These are phyloP conservation scores for Didymella pomorum DNA, from an alignment of 2,329 filamentous ascomycete genomes.

Conservation along the genomic window DNA sequence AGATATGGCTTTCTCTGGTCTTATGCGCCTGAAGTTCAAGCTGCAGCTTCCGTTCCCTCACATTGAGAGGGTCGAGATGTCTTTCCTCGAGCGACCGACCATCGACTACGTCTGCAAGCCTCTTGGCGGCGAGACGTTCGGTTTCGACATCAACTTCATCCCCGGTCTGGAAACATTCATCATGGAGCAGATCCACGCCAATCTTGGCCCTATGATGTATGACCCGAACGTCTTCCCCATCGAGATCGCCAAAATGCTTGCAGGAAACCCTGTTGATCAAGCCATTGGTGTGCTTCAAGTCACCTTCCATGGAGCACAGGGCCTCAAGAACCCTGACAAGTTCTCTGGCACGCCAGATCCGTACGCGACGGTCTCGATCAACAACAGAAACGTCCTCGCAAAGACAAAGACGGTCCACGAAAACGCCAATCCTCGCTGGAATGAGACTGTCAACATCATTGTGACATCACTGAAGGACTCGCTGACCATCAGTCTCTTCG, in stretches of 20 bases:
- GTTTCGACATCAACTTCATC: slow-evolving; percentile 99
- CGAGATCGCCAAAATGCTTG: slow-evolving; percentile 97
- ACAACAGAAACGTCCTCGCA: slow-evolving; percentile 80
- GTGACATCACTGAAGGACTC: slow-evolving; percentile 89
- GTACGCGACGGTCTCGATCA: slow-evolving; percentile 85
- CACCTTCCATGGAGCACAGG: slow-evolving; percentile 88
- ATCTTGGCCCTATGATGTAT: slow-evolving; percentile 97
- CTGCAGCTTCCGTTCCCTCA: slow-evolving; percentile 95
- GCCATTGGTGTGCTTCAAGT: slow-evolving; percentile 93
- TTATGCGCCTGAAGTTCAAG: slow-evolving; percentile 98
- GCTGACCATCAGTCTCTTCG: slow-evolving; percentile 83
- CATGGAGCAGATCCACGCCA: slow-evolving; percentile 93
- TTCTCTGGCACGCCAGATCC: slow-evolving; percentile 92
- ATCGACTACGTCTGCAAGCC: slow-evolving; percentile 99
- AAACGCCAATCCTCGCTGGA: slow-evolving; percentile 88
- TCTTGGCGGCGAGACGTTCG: slow-evolving; percentile 90
- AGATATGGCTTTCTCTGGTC: slow-evolving; percentile 93
- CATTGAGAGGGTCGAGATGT: slow-evolving; percentile 93
- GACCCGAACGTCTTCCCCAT: slow-evolving; percentile 97
- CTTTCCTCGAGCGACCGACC: slow-evolving; percentile 85
- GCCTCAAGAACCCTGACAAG: slow-evolving; percentile 93
- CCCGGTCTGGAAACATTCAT: slow-evolving; percentile 94
- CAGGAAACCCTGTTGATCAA: slow-evolving; percentile 91
- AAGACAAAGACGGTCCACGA: slow-evolving; percentile 89
- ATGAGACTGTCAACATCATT: slow-evolving; percentile 95